phyloP scores from a whole-genome alignment of 768 basidiomycete species.

The Austroboletus eburneus region DNA sequence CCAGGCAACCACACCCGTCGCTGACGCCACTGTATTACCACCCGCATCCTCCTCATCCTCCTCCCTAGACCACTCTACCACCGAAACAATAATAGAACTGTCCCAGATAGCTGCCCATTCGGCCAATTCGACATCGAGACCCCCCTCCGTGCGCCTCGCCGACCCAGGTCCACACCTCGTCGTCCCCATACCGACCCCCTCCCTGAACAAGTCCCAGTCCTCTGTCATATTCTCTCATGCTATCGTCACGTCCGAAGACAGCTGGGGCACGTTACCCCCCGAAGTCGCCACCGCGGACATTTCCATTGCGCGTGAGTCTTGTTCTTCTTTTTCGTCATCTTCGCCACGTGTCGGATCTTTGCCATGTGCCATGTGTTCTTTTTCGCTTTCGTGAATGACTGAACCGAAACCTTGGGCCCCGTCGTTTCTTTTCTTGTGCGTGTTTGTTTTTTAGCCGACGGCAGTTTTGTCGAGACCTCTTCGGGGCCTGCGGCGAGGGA shows the following conservation, averaged over 20 bases:
- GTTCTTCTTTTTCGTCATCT: slow-evolving; percentile 5
- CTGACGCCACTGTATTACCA: slow-evolving; percentile 25
- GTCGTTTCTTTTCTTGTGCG: no score
- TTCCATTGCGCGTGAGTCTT: slow-evolving; percentile 52
- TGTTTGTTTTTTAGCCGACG: slow-evolving; percentile 46
- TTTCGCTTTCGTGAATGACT: slow-evolving; percentile 1
- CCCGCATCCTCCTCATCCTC: slow-evolving; percentile 16
- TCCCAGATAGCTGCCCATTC: slow-evolving; percentile 16
- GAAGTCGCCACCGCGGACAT: slow-evolving; percentile 57
- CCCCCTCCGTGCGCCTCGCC: slow-evolving; percentile 16
- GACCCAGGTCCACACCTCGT: slow-evolving; percentile 30
- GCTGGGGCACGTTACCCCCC: slow-evolving; percentile 41
- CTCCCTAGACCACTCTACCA: slow-evolving; percentile 20
- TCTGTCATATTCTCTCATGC: slow-evolving; percentile 46
- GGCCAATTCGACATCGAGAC: slow-evolving; percentile 14
- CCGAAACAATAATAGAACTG: slow-evolving; percentile 17
- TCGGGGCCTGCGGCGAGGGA: slow-evolving; percentile 73
- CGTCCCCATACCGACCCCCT: slow-evolving; percentile 40
- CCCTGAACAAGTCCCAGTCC: slow-evolving; percentile 37
- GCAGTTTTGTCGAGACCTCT: slow-evolving; percentile 75
- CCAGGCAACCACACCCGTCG: slow-evolving; percentile 9
- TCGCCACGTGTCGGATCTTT: slow-evolving; percentile 8
- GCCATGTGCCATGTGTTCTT: not conserved
- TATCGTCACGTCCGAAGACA: slow-evolving; percentile 29
- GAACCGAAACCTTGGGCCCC: no score